Evolutionary conservation across 805 yeast genomes (phyloP).

Genomic region (Danielia reshetovae): DNA sequence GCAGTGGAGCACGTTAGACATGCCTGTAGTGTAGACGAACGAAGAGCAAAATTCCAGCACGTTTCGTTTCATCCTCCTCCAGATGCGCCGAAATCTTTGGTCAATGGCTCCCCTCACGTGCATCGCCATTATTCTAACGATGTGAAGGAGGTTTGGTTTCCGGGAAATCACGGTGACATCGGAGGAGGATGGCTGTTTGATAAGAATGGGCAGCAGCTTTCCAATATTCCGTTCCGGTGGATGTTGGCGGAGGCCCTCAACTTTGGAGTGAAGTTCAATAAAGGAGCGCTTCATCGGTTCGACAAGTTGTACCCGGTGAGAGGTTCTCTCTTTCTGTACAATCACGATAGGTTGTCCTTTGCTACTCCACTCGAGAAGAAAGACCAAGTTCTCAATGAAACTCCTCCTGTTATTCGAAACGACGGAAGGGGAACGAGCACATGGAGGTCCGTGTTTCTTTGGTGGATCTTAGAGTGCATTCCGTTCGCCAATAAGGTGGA

Average conservation of each 20-base stretch:
- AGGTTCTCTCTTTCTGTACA: constrained; percentile 43
- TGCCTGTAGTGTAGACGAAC: constrained; percentile 64
- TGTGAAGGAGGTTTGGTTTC: constrained; percentile 58
- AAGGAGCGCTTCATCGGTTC: constrained; percentile 38
- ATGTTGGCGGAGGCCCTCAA: constrained; percentile 51
- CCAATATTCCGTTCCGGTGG: constrained; percentile 59
- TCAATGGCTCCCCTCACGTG: too few relatives aligned
- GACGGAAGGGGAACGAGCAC: constrained; percentile 38
- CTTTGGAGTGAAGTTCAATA: constrained; percentile 47
- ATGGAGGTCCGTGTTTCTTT: constrained; percentile 27
- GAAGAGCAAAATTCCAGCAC: constrained; percentile 61
- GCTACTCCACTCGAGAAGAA: not conserved
- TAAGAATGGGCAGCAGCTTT: constrained; percentile 37
- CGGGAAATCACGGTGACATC: constrained; percentile 66
- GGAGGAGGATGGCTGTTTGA: constrained; percentile 66
- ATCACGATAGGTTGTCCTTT: constrained; percentile 47
- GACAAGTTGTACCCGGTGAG: constrained; percentile 33
- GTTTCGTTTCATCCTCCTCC: constrained; percentile 44
- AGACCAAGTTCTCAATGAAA: too few relatives aligned
- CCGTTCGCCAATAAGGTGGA: constrained; percentile 55
- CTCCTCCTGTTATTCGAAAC: constrained; percentile 20
- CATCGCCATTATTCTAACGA: constrained; percentile 23
- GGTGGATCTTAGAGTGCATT: constrained; percentile 65
- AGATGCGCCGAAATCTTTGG: not conserved
- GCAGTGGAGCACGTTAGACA: constrained; percentile 59